These are phyloP conservation scores for Boletus sensibilis DNA, from an alignment of 768 basidiomycete species.

Conservation along the genomic window DNA sequence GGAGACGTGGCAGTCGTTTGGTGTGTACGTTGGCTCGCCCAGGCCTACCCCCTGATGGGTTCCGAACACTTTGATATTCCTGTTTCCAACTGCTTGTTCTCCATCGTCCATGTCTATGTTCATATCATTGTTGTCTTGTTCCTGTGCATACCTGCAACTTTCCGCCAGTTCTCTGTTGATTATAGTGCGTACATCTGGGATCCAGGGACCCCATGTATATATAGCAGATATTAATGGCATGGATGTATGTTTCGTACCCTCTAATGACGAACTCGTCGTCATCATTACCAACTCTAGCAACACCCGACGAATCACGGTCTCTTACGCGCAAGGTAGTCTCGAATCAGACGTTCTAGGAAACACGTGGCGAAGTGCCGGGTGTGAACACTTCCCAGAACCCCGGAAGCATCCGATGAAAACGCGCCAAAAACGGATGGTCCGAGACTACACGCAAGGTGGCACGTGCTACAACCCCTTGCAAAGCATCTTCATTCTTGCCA, in stretches of 20 bases:
- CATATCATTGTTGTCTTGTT: not conserved
- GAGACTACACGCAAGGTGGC: not conserved
- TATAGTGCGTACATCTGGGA: not conserved
- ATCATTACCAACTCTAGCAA: not conserved
- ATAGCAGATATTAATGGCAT: not conserved
- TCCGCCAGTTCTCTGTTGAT: not conserved
- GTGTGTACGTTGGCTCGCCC: constrained; percentile 47
- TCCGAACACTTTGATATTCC: not conserved
- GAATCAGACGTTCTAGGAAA: not conserved
- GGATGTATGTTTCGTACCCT: not conserved
- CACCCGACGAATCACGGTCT: too few species aligned
- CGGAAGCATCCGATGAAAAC: not conserved
- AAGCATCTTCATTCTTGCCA: constrained; percentile 63
- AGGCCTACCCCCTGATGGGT: constrained; percentile 1
- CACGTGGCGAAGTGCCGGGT: not conserved
- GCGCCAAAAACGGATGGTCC: not conserved
- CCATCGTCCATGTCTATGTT: not conserved
- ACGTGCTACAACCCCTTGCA: constrained; percentile 57
- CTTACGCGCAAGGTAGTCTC: not conserved
- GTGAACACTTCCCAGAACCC: not conserved
- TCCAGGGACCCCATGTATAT: not conserved
- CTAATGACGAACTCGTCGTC: not conserved
- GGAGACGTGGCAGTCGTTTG: constrained; percentile 72
- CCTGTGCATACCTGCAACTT: not conserved
- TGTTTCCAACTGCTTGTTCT: not conserved